phyloP scores from a whole-genome alignment of 2,329 filamentous ascomycete genomes.

The Xylariaceae sp. region DNA sequence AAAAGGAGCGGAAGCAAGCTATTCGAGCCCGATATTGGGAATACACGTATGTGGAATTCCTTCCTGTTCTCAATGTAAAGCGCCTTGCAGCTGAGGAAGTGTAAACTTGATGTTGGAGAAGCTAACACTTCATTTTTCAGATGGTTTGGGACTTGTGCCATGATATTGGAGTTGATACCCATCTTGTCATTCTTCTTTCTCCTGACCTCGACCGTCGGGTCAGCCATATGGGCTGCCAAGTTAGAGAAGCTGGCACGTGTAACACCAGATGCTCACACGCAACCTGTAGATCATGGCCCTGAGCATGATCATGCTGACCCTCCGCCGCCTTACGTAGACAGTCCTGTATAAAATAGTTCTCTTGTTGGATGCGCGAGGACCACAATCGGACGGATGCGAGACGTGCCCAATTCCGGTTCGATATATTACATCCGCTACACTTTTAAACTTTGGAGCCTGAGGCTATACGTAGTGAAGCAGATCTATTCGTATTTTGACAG shows the following conservation, averaged over 20 bases:
- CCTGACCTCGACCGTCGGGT: conserved; percentile 79
- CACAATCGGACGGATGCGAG: neutral
- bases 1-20: conserved; percentile 69
- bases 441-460: no score
- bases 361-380: neutral
- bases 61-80: no score
- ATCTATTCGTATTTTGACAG: no score
- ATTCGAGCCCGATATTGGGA: conserved; percentile 69
- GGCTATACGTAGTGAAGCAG: no score
- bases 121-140: no score
- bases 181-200: conserved; percentile 92
- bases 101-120: no score
- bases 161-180: conserved; percentile 84
- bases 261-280: conserved; percentile 9
- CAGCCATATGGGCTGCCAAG: conserved; percentile 80
- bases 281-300: conserved; percentile 23
- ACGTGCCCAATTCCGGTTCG: no score
- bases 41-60: conserved; percentile 53
- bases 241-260: conserved; percentile 60
- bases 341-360: conserved; percentile 29
- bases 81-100: no score
- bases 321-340: conserved; percentile 38
- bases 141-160: conserved; percentile 86
- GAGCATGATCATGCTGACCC: conserved; percentile 32
- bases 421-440: no score